Evolutionary conservation across 2,329 filamentous ascomycete genomes (phyloP), one percentile per base, ranked within the genome.

Genomic region (Monosporascus sp.): DNA sequence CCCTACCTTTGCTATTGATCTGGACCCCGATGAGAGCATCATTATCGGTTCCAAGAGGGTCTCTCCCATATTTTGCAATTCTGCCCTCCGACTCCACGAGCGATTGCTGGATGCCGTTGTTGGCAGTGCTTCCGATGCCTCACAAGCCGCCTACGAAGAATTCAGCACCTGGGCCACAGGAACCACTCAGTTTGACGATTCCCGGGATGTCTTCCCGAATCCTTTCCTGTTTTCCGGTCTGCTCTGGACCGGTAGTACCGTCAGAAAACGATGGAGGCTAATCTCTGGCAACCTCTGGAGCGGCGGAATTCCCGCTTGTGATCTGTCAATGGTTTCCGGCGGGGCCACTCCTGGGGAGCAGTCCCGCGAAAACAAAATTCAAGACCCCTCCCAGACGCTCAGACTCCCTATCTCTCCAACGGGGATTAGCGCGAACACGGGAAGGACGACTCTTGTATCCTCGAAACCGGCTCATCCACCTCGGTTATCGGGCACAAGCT

Each of bases 201-300:
- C 73, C 2, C 68, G 69, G 54, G 74, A 78, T 51, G 67, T 77
- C 4, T 76, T 73, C 43, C 75, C 75, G 0, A 65, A 74, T 0
- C 73, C 71, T 7, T 69, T 74, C 45, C 48, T 72, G 5, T 72
- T 64, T 52, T 57, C 58, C 7, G 61, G 65, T 47, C 55, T 72
- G 50, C 61, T 72, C 7, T 72, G 65, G 73, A 75, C 67, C 6
- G 72, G 61, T 7, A 72, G 64, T 7, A 74, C 68, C n/a, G 66
- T 68, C 27, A 64, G 60, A 1, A 72, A 69, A 55, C 67, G 65
- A 48, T 75, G 65, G 73, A 66, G 72, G 52, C 58, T 74, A 5
- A 64, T 76, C 54, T 76, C 72, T 55, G 75, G 69, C 9, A 75
- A 70, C 50, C 63, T 66, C 17, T 74, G 66, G 67, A 62, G 62